These are phyloP conservation scores for Debaryomycetaceae sp. DNA, from an alignment of 1,139 yeast species.

Conservation along the genomic window DNA sequence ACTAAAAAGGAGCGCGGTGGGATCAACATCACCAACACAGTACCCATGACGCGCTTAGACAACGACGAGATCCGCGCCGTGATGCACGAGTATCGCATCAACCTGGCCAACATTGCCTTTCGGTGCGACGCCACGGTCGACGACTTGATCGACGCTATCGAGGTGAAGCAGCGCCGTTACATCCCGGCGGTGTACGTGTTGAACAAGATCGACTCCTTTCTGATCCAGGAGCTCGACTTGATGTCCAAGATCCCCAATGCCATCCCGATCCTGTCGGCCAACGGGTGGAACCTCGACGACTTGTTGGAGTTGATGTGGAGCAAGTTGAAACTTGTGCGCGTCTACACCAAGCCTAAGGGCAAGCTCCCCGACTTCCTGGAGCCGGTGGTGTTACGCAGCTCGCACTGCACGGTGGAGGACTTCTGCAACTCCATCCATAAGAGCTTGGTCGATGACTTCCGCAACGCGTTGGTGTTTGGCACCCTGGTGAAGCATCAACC, in stretches of 20 bases:
- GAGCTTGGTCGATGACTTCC: conserved; percentile 86
- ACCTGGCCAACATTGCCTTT: conserved; percentile 95
- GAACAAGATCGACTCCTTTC: conserved; percentile 92
- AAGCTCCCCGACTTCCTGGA: conserved; percentile 87
- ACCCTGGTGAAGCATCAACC: conserved; percentile 96
- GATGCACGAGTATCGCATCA: conserved; percentile 89
- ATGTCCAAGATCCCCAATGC: conserved; percentile 92
- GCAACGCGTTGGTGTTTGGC: conserved; percentile 88
- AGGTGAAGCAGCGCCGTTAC: conserved; percentile 83
- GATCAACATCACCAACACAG: conserved; percentile 86
- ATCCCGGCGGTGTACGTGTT: conserved; percentile 93
- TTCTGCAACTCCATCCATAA: conserved; percentile 97
- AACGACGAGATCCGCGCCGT: conserved; percentile 94
- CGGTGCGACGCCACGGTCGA: conserved; percentile 98
- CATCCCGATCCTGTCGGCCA: conserved; percentile 91
- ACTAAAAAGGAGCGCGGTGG: conserved; percentile 96
- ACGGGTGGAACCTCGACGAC: conserved; percentile 96
- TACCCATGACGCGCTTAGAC: conserved; percentile 85
- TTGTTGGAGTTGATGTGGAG: conserved; percentile 94
- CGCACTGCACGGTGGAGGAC: conserved; percentile 83
- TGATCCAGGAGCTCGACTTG: conserved; percentile 87
- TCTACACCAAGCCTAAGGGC: conserved; percentile 96
- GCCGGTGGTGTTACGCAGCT: conserved; percentile 86
- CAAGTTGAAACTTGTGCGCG: conserved; percentile 81
- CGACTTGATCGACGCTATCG: conserved; percentile 90